Percentiles rank a stretch among this genome's conserved stretches.
phyloP scores from a whole-genome alignment of 345 rosid species.

The Salix udensis region DNA sequence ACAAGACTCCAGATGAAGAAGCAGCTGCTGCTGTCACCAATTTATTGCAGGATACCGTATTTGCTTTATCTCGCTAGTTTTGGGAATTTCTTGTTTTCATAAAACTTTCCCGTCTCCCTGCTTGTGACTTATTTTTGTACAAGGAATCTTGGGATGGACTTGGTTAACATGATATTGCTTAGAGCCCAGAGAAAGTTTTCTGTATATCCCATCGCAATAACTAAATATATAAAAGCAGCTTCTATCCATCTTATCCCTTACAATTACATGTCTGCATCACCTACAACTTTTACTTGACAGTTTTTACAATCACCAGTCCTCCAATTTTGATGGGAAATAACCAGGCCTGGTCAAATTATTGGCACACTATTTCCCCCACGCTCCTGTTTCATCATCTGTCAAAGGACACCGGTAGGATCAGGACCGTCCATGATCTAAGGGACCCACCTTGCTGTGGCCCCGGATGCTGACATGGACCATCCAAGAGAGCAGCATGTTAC shows the following conservation, averaged over 20 bases:
- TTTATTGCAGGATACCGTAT: conserved; percentile 20
- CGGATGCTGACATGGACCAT: conserved; percentile 22
- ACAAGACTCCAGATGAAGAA: conserved; percentile 9
- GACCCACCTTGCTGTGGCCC: neutral
- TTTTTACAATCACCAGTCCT: neutral
- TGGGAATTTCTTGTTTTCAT: conserved; percentile 19
- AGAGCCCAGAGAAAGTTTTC: neutral
- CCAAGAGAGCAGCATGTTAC: conserved; percentile 2
- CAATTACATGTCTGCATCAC: neutral
- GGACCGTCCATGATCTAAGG: conserved; percentile 13
- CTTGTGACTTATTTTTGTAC: conserved; percentile 13
- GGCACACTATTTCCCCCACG: neutral
- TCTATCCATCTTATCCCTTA: no score
- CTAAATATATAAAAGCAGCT: neutral
- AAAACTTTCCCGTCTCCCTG: conserved; percentile 2
- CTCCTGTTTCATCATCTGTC: neutral
- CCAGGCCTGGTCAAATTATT: conserved; percentile 11
- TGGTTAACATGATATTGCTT: conserved; percentile 21
- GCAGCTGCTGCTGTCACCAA: conserved; percentile 21
- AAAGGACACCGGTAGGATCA: conserved; percentile 16
- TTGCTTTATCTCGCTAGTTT: conserved; percentile 7
- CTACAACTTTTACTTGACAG: neutral
- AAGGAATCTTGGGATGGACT: conserved; percentile 24
- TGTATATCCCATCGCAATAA: neutral
- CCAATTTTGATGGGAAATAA: conserved; percentile 10